Percentiles rank a stretch among this genome's conserved stretches.
Evolutionary conservation across 441 rosid species (phyloP).

Genomic region (Biscutella laevigata): DNA sequence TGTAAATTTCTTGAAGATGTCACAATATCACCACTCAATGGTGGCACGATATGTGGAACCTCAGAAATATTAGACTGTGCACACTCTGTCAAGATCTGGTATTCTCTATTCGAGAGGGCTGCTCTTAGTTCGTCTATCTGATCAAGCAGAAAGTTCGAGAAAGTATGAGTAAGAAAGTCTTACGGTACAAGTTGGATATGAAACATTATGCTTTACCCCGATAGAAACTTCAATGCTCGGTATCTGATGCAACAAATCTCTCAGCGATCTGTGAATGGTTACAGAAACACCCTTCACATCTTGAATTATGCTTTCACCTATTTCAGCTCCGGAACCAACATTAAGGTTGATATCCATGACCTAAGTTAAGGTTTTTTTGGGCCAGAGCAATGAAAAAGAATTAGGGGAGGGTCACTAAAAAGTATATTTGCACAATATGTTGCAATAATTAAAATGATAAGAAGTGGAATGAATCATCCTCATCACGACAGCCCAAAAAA

Average conservation of each 20-base stretch:
- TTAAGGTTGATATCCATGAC: constrained; percentile 93
- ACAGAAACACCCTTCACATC: constrained; percentile 91
- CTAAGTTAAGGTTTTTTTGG: constrained; percentile 29
- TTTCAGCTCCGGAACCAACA: constrained; percentile 68
- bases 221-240: constrained; percentile 68
- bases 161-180: constrained; percentile 18
- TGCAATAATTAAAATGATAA: constrained; percentile 6
- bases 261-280: constrained; percentile 70
- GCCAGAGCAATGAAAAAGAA: neutral
- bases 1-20: constrained; percentile 38
- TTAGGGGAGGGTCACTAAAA: neutral
- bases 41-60: constrained; percentile 59
- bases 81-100: constrained; percentile 90
- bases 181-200: constrained; percentile 7
- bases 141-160: constrained; percentile 28
- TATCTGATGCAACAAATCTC: constrained; percentile 83
- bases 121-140: constrained; percentile 89
- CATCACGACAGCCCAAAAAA: constrained; percentile 15
- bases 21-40: constrained; percentile 37
- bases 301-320: constrained; percentile 90
- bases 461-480: constrained; percentile 12
- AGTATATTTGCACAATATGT: neutral
- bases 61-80: constrained; percentile 85
- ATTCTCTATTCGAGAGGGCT: constrained; percentile 72
- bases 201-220: constrained; percentile 43